These are phyloP conservation scores for Rhizopogon vesiculosus DNA, from an alignment of 768 basidiomycete genomes.

Conservation along the genomic window DNA sequence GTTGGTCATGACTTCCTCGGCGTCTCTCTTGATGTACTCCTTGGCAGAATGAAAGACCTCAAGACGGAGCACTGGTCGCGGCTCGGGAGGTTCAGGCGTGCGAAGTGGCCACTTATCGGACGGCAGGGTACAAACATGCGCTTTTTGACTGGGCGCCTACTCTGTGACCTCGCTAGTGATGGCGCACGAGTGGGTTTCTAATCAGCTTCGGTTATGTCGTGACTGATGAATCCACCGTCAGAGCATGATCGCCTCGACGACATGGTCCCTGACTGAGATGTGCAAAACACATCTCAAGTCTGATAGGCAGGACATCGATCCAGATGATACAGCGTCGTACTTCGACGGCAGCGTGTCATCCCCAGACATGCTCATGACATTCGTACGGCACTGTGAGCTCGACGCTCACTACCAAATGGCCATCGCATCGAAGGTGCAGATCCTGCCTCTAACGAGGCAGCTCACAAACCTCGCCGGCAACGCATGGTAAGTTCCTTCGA, in stretches of 20 bases:
- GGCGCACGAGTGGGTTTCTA: slow-evolving; percentile 71
- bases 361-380: slow-evolving; percentile 77
- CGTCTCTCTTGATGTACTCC: slow-evolving; percentile 82
- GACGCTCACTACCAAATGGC: slow-evolving; percentile 99
- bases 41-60: slow-evolving; percentile 87
- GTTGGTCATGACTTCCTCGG: slow-evolving; percentile 94
- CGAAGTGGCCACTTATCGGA: slow-evolving; percentile 78
- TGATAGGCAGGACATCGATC: slow-evolving; percentile 90
- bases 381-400: slow-evolving; percentile 90
- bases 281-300: slow-evolving; percentile 83
- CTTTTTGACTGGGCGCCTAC: slow-evolving; percentile 78
- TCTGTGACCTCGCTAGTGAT: slow-evolving; percentile 93
- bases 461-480: slow-evolving; percentile 96
- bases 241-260: slow-evolving; percentile 97
- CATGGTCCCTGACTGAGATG: slow-evolving; percentile 99
- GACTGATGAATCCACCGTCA: slow-evolving; percentile 22
- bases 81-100: slow-evolving; percentile 82
- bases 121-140: slow-evolving; percentile 80
- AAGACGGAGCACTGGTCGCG: slow-evolving; percentile 94
- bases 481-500: slow-evolving; percentile 63
- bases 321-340: slow-evolving; percentile 89
- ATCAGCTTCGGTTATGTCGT: not conserved
- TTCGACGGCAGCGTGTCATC: slow-evolving; percentile 79
- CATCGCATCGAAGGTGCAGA: slow-evolving; percentile 89
- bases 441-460: slow-evolving; percentile 87